Percentiles rank a stretch among this genome's conserved stretches.
phyloP scores from a whole-genome alignment of 2,329 filamentous ascomycete genomes.

The Pestalotiopsis sp. region DNA sequence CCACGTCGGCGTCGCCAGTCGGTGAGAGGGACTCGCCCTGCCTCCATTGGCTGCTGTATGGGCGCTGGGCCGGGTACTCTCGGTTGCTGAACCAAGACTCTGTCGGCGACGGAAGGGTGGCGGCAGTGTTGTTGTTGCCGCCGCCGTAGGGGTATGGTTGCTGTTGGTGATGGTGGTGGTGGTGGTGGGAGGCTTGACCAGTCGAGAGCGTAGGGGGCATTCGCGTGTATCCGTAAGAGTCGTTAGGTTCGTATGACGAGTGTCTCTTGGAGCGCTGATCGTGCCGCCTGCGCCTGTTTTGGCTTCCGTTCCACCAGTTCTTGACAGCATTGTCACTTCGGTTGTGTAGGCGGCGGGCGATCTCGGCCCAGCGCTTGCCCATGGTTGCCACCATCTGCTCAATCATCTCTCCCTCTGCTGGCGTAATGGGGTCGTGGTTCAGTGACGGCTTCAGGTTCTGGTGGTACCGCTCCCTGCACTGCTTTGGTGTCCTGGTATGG shows the following conservation, averaged over 20 bases:
- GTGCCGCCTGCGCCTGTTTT: constrained; percentile 71
- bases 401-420: constrained; percentile 71
- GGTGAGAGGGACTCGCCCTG: constrained; percentile 32
- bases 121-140: constrained; percentile 18
- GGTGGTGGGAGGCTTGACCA: constrained; percentile 18
- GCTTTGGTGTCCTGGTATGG: constrained; percentile 80
- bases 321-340: constrained; percentile 95
- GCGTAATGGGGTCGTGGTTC: constrained; percentile 72
- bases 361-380: constrained; percentile 92
- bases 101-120: constrained; percentile 30
- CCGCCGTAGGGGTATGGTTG: constrained; percentile 16
- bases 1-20: constrained; percentile 28
- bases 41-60: not conserved
- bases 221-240: constrained; percentile 4
- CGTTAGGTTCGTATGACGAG: constrained; percentile 30
- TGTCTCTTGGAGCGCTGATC: constrained; percentile 35
- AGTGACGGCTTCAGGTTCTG: constrained; percentile 83
- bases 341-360: constrained; percentile 76
- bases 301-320: constrained; percentile 96
- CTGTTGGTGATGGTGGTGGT: constrained; percentile 19
- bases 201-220: constrained; percentile 19
- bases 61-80: not conserved
- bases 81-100: constrained; percentile 31
- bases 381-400: constrained; percentile 74
- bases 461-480: constrained; percentile 91